phyloP scores from a whole-genome alignment of 2,329 filamentous ascomycete species.

The Diaporthe batatas region DNA sequence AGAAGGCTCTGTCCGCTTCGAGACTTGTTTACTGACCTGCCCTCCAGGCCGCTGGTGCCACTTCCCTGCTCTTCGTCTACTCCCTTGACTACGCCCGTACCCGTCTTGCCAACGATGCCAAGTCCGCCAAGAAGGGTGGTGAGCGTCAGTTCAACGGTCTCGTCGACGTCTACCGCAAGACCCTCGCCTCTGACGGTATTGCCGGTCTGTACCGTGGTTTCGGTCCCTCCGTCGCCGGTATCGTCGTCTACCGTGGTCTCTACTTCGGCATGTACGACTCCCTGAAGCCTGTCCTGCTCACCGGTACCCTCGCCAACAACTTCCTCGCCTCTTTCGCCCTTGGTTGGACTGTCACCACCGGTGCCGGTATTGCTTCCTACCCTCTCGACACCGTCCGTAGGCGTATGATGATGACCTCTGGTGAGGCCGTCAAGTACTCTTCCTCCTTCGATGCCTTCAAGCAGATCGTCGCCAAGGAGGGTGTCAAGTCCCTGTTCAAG shows the following conservation, averaged over 20 bases:
- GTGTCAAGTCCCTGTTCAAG: conserved; percentile 99
- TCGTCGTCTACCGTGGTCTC: conserved; percentile 99
- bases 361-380: conserved; percentile 99
- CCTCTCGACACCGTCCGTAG: conserved; percentile 99
- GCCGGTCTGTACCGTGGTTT: conserved; percentile 99
- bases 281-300: conserved; percentile 97
- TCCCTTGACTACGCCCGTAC: conserved; percentile 99
- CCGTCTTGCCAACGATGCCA: conserved; percentile 99
- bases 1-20: background rate
- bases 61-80: conserved; percentile 99
- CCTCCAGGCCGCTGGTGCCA: conserved; percentile 91
- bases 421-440: conserved; percentile 99
- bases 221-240: conserved; percentile 99
- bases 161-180: conserved; percentile 99
- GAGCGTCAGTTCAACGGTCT: conserved; percentile 99
- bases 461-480: conserved; percentile 98
- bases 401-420: conserved; percentile 99
- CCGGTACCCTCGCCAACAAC: conserved; percentile 93
- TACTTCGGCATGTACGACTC: conserved; percentile 99
- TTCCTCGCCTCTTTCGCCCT: conserved; percentile 99
- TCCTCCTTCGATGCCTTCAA: conserved; percentile 93
- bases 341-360: conserved; percentile 99
- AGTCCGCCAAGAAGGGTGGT: conserved; percentile 96
- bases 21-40: conserved; percentile 31
- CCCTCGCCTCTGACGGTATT: conserved; percentile 97